These are phyloP conservation scores for Auriscalpium vulgare DNA, from an alignment of 768 basidiomycete species.

Conservation along the genomic window DNA sequence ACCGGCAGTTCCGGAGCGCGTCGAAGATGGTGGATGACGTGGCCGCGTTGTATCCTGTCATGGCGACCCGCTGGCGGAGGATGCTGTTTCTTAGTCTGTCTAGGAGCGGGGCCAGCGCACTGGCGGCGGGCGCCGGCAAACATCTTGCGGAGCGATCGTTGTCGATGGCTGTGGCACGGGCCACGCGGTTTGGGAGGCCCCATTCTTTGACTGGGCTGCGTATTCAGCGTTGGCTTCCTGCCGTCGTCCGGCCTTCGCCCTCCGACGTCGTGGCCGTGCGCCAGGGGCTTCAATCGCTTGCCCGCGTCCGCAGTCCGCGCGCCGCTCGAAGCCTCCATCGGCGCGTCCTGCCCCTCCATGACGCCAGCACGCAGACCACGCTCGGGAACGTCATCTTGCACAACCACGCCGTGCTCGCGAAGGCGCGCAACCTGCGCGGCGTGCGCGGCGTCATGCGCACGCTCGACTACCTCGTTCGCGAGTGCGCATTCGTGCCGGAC, in stretches of 20 bases:
- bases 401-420: slow-evolving; percentile 26
- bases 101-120: not conserved
- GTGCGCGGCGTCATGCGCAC: slow-evolving; percentile 34
- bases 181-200: not conserved
- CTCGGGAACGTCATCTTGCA: slow-evolving; percentile 55
- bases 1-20: slow-evolving; percentile 32
- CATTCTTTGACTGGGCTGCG: not conserved
- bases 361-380: slow-evolving; percentile 23
- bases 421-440: slow-evolving; percentile 33
- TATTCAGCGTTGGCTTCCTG: not conserved
- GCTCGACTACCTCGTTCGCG: slow-evolving; percentile 34
- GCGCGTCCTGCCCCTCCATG: slow-evolving; percentile 21
- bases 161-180: not conserved
- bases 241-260: not conserved
- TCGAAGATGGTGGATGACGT: slow-evolving; percentile 22
- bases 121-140: not conserved
- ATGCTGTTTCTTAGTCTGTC: slow-evolving; percentile 20
- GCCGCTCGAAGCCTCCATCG: slow-evolving; percentile 2
- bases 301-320: slow-evolving; percentile 1
- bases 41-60: slow-evolving; percentile 12
- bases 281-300: slow-evolving; percentile 4
- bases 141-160: not conserved
- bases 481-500: slow-evolving; percentile 51
- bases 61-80: slow-evolving; percentile 24
- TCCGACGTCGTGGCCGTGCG: not conserved